Evolutionary conservation across 2,329 filamentous ascomycete genomes (phyloP), one percentile per base, ranked within the genome.

Genomic region (Ceratocystis ficicola): DNA sequence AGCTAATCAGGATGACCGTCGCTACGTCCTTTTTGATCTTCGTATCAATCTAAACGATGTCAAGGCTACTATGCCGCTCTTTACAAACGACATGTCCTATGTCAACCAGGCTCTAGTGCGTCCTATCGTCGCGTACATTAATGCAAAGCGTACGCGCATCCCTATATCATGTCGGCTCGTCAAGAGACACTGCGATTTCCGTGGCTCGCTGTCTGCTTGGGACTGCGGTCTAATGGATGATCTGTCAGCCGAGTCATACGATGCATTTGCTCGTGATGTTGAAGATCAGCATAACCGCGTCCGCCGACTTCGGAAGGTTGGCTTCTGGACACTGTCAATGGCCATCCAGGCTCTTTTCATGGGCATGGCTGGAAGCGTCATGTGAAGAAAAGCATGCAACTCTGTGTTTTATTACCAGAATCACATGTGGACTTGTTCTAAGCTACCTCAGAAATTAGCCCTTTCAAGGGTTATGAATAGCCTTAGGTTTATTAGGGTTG

Each of bases 81-180:
- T 99, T 77, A 95, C 89, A 1, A 87, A 85, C 17, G 88, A 96
- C 73, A 83, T 97, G 62, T 95, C 90, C 0, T 99, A 97, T 74
- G 88, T 96, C 72, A 97, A 96, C 76, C 95, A 95, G 74, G 91
- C 94, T 1, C 85, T 97, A 3, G 90, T 97, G 44, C 86, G 94
- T 3, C 94, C 94, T 17, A 99, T 99, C 68, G 92, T 99, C 50
- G 94, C 94, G 5, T 99, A 97, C 74, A 97, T 99, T 76, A 99
- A 99, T 76, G 89, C 90, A 52, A 90, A 91, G 74, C 87, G 87
- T 73, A 95, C 93, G 0, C 97, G 96, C 72, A 97, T 99, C 55
- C 94, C 94, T 30, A 90, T 99, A 71, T 89, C 87, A 71, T 97
- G 94, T 76, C 88, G 93, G 68, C 89, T 99, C 62, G 90, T 97